Conservation (phyloP, 495 filamentous ascomycete genomes). For the Neurospora pannonica region DNA sequence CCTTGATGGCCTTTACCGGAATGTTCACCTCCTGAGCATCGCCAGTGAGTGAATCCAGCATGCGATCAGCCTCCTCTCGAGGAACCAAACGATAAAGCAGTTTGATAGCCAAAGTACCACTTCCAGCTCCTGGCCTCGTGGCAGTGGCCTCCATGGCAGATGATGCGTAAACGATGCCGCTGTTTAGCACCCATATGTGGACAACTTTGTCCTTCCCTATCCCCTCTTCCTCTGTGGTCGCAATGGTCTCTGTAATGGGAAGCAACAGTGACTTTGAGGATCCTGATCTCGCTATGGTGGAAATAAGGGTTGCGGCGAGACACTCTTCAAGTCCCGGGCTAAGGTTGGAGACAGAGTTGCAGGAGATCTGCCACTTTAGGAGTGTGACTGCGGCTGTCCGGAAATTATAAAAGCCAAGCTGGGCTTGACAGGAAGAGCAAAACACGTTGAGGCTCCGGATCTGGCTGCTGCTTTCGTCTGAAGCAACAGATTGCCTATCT, state of each 20-base stretch:
- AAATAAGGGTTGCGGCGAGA: conserved; percentile 36
- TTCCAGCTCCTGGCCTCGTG: conserved; percentile 5
- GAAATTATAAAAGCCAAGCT: conserved; percentile 46
- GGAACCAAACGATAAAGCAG: conserved; percentile 48
- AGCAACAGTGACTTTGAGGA: conserved; percentile 40
- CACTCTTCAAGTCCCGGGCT: conserved; percentile 32
- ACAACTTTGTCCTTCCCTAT: conserved; percentile 18
- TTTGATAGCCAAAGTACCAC: conserved; percentile 49
- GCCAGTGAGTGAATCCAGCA: conserved; percentile 45
- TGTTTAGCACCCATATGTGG: conserved; percentile 62
- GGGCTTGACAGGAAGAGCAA: conserved; percentile 29
- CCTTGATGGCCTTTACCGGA: conserved; percentile 37
- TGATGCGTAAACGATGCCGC: conserved; percentile 53
- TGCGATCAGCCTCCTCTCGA: conserved; percentile 36
- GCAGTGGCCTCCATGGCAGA: conserved; percentile 16
- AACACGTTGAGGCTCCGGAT: conserved; percentile 24
- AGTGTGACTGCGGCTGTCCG: conserved; percentile 27
- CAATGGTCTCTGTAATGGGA: conserved; percentile 21
- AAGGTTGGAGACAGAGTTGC: conserved; percentile 12
- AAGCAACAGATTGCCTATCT: conserved; percentile 4
- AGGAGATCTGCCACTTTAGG: conserved; percentile 29
- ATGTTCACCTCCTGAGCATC: conserved; percentile 59
- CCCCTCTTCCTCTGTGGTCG: neutral
- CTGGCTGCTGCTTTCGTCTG: neutral
- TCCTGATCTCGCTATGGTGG: conserved; percentile 35